Conservation (phyloP, 805 yeast species). For the Candida silvicultrix region DNA sequence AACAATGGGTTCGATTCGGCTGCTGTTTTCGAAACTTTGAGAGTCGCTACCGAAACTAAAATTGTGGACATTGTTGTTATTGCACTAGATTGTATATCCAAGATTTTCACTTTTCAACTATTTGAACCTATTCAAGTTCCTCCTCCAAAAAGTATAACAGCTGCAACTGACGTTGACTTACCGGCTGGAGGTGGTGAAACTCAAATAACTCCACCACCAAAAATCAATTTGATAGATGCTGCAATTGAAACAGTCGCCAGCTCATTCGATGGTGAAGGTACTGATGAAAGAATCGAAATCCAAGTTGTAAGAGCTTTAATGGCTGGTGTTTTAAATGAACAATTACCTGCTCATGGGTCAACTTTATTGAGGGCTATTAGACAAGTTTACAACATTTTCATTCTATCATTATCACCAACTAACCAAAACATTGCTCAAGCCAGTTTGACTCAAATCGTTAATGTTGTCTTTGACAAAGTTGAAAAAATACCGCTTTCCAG, state of each 20-base stretch:
- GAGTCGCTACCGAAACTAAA: conserved; percentile 65
- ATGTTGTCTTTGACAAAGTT: conserved; percentile 75
- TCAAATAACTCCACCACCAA: conserved; percentile 47
- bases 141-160: conserved; percentile 30
- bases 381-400: conserved; percentile 88
- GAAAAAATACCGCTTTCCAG: conserved; percentile 25
- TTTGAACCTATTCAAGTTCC: conserved; percentile 55
- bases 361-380: conserved; percentile 84
- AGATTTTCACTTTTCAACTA: conserved; percentile 79
- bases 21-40: conserved; percentile 72
- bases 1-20: conserved; percentile 35
- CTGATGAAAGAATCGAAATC: conserved; percentile 82
- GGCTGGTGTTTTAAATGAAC: conserved; percentile 78
- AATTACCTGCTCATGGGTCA: conserved; percentile 84
- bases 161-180: conserved; percentile 12
- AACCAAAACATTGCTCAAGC: conserved; percentile 97
- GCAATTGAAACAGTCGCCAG: conserved; percentile 80
- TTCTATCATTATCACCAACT: conserved; percentile 70
- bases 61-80: conserved; percentile 58
- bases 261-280: conserved; percentile 87
- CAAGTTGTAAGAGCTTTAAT: conserved; percentile 91
- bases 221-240: conserved; percentile 62
- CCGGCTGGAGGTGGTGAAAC: conserved; percentile 21
- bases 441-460: conserved; percentile 83
- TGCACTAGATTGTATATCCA: conserved; percentile 83